phyloP scores from a whole-genome alignment of 225 moss, liverwort and hornwort species.

The Marchantia polymorpha region DNA sequence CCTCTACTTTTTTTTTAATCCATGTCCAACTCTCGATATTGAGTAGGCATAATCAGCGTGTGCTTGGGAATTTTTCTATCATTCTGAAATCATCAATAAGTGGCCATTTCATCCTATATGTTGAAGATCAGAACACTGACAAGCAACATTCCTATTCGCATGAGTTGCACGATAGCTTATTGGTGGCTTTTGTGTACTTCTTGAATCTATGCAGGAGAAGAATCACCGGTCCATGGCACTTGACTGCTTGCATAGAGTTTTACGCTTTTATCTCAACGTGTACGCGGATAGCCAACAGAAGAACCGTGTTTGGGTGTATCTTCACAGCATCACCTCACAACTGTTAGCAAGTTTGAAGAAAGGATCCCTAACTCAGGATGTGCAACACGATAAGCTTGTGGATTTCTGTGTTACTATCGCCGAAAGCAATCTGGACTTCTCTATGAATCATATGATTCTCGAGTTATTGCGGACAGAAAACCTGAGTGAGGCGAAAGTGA shows the following conservation, averaged over 20 bases:
- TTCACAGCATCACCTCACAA: conserved; percentile 85
- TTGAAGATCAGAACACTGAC: too few relatives aligned
- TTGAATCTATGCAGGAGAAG: conserved; percentile 61
- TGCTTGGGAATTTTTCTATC: neutral
- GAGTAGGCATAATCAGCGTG: neutral
- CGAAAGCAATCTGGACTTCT: conserved; percentile 92
- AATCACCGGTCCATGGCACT: conserved; percentile 93
- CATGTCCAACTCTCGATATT: neutral
- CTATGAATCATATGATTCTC: conserved; percentile 98
- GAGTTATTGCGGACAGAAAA: conserved; percentile 90
- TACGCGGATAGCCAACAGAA: conserved; percentile 76
- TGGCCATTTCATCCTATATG: neutral
- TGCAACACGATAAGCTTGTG: conserved; percentile 98
- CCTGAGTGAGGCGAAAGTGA: conserved; percentile 94
- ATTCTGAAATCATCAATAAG: neutral
- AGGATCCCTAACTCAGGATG: conserved; percentile 90
- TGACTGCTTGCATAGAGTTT: conserved; percentile 93
- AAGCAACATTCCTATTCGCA: too few relatives aligned
- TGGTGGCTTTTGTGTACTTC: neutral
- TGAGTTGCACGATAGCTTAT: neutral
- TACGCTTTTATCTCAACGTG: conserved; percentile 97
- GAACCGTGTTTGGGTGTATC: conserved; percentile 92
- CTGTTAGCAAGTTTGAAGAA: conserved; percentile 88
- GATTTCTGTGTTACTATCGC: conserved; percentile 99
- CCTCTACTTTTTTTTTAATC: neutral